Conservation (phyloP, 1,139 yeast species). For the Yamadazyma aaseri region DNA sequence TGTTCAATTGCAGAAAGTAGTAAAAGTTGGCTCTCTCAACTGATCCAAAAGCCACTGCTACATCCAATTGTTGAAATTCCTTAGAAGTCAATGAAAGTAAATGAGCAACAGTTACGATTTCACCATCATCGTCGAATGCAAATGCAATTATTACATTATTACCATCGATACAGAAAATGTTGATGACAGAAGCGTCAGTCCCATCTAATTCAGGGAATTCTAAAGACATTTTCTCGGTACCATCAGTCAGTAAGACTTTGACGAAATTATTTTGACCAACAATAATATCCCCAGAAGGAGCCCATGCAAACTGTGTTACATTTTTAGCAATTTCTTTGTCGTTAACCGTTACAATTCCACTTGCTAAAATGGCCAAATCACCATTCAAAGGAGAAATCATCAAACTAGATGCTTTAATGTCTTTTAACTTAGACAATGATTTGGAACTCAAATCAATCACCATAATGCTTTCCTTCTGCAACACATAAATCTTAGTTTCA, state of each 20-base stretch:
- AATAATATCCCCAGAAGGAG: neutral
- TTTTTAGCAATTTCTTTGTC: neutral
- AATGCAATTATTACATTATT: conserved; percentile 14
- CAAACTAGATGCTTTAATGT: neutral
- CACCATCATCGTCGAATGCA: conserved; percentile 14
- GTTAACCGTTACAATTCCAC: neutral
- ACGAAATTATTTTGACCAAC: conserved; percentile 4
- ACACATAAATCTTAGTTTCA: conserved; percentile 22
- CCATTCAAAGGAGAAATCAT: conserved; percentile 2
- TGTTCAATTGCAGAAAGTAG: conserved; percentile 41
- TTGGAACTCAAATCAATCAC: conserved; percentile 1
- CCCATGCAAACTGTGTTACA: conserved; percentile 3
- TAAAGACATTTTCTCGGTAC: neutral
- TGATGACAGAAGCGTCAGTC: conserved; percentile 3
- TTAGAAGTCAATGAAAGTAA: conserved; percentile 5
- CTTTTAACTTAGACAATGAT: neutral
- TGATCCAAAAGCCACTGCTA: conserved; percentile 60
- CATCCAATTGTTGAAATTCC: conserved; percentile 36
- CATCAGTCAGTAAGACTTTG: neutral
- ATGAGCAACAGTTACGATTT: conserved; percentile 9
- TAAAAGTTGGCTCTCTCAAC: conserved; percentile 48
- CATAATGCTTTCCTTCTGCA: conserved; percentile 13
- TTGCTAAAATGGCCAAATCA: neutral
- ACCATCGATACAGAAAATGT: conserved; percentile 2
- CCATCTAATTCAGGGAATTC: conserved; percentile 9